phyloP scores from a whole-genome alignment of 345 rosid genomes.

The Hypericum androsaemum region DNA sequence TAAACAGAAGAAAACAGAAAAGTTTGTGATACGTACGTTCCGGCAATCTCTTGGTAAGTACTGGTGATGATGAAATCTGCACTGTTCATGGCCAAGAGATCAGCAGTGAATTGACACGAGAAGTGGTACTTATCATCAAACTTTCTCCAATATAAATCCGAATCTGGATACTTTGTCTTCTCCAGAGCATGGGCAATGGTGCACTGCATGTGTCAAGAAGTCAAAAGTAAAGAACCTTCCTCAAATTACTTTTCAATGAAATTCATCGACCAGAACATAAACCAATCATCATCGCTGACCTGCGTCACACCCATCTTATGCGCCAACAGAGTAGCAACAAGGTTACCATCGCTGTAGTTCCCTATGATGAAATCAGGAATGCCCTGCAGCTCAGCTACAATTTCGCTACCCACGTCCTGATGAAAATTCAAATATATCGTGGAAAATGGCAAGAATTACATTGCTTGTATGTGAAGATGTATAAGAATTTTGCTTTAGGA shows the following conservation, averaged over 20 bases:
- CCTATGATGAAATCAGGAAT: constrained; percentile 90
- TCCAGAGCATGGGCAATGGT: constrained; percentile 98
- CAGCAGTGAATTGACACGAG: constrained; percentile 98
- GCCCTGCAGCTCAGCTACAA: constrained; percentile 74
- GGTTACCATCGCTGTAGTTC: constrained; percentile 98
- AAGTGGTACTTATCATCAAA: constrained; percentile 90
- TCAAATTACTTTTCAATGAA: background rate
- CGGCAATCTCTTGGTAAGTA: constrained; percentile 97
- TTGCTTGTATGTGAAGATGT: background rate
- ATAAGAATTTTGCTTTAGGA: background rate
- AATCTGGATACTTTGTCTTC: constrained; percentile 98
- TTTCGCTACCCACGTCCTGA: constrained; percentile 90
- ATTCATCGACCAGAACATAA: background rate
- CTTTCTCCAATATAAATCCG: constrained; percentile 94
- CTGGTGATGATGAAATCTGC: constrained; percentile 98
- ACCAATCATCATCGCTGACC: constrained; percentile 26
- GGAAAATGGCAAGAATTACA: background rate
- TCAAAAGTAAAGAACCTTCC: constrained; percentile 3
- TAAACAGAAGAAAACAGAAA: background rate
- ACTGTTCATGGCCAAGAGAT: constrained; percentile 86
- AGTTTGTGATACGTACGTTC: constrained; percentile 55
- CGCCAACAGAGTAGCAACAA: constrained; percentile 88
- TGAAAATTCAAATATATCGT: background rate
- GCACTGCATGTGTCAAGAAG: constrained; percentile 47
- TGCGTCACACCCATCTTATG: constrained; percentile 90